Evolutionary conservation across 805 yeast species (phyloP).

Genomic region (Saturnispora quitensis): DNA sequence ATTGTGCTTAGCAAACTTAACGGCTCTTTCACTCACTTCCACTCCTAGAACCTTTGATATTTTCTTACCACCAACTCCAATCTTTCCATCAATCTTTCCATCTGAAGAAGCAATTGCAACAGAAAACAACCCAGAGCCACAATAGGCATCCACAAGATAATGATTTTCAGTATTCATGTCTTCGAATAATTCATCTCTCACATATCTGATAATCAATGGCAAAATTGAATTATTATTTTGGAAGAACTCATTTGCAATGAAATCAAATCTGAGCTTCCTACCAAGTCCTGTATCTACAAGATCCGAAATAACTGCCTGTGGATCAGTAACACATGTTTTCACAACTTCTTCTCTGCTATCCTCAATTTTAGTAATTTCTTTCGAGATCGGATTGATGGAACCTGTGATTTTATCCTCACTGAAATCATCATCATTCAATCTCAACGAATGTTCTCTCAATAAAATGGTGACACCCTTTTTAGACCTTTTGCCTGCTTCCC

Average conservation of each 20-base stretch:
- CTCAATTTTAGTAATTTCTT: conserved; percentile 8
- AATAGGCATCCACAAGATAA: conserved; percentile 86
- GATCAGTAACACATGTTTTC: conserved; percentile 70
- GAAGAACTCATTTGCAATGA: conserved; percentile 92
- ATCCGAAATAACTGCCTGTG: conserved; percentile 74
- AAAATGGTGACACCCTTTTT: conserved; percentile 76
- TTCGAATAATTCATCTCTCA: conserved; percentile 55
- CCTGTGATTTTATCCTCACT: conserved; percentile 28
- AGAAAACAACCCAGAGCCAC: conserved; percentile 92
- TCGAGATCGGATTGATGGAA: conserved; percentile 19
- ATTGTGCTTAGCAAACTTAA: conserved; percentile 75
- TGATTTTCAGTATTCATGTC: conserved; percentile 27
- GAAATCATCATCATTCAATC: conserved; percentile 26
- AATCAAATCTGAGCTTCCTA: conserved; percentile 53
- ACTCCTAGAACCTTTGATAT: conserved; percentile 89
- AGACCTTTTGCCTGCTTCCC: conserved; percentile 24
- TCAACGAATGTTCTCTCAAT: conserved; percentile 65
- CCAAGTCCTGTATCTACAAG: conserved; percentile 45
- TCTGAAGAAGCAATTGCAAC: conserved; percentile 55
- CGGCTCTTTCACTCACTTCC: conserved; percentile 86
- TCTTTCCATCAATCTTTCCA: conserved; percentile 1
- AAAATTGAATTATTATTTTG: conserved; percentile 91
- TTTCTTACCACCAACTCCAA: conserved; percentile 28
- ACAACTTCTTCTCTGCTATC: conserved; percentile 20
- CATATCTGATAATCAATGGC: conserved; percentile 76